These are phyloP conservation scores for Calonectria crousiana DNA, from an alignment of 2,329 filamentous ascomycete genomes.

Conservation along the genomic window DNA sequence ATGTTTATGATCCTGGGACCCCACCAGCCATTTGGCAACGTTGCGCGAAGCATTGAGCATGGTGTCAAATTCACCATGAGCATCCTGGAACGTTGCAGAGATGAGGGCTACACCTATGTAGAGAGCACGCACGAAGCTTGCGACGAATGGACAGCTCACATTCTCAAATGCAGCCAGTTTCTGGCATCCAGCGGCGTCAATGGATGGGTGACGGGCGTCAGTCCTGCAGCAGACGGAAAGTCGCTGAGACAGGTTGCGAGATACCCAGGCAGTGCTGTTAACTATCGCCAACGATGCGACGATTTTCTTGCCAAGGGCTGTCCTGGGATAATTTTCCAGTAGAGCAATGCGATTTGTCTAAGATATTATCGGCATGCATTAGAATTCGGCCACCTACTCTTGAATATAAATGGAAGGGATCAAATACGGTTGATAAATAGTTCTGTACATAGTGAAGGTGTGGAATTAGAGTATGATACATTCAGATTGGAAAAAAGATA, in stretches of 20 bases:
- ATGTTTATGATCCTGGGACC: conserved; percentile 40
- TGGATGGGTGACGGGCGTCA: conserved; percentile 68
- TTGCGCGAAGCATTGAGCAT: conserved; percentile 34
- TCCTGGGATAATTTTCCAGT: neutral
- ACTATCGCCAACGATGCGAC: conserved; percentile 29
- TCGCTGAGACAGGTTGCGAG: conserved; percentile 54
- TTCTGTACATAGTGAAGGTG: neutral
- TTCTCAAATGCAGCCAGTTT: conserved; percentile 57
- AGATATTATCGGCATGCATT: neutral
- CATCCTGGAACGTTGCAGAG: conserved; percentile 29
- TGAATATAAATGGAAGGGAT: neutral
- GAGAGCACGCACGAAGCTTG: conserved; percentile 29
- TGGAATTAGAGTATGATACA: neutral
- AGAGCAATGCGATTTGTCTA: neutral
- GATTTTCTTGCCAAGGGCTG: conserved; percentile 12
- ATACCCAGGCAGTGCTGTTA: conserved; percentile 30
- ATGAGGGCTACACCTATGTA: conserved; percentile 23
- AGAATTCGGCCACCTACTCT: neutral
- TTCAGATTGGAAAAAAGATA: neutral
- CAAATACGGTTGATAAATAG: neutral
- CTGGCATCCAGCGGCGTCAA: conserved; percentile 53
- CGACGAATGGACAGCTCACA: conserved; percentile 53
- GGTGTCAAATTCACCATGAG: conserved; percentile 18
- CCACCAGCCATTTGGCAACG: conserved; percentile 35
- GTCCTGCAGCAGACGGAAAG: conserved; percentile 62